Evolutionary conservation across 2,329 filamentous ascomycete species (phyloP).

Genomic region (Hypoxylon sp.): DNA sequence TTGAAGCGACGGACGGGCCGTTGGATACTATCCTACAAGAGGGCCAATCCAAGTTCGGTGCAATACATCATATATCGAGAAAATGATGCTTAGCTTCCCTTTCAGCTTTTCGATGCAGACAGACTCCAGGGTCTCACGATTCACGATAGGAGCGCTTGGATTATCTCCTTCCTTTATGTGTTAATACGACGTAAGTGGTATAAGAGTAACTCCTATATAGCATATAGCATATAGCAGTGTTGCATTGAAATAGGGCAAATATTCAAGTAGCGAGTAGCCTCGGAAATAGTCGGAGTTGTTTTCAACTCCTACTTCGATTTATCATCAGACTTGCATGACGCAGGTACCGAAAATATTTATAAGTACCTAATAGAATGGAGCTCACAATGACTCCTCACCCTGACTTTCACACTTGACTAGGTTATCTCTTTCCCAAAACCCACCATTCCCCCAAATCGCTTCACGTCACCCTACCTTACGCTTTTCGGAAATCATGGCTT

Average conservation of each 20-base stretch:
- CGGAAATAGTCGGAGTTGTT: neutral
- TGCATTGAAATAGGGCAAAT: neutral
- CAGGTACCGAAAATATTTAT: neutral
- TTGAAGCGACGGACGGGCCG: slow-evolving; percentile 18
- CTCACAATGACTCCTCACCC: no score
- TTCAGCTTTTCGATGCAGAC: slow-evolving; percentile 1
- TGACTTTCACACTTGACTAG: no score
- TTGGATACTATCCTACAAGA: neutral
- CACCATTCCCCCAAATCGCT: neutral
- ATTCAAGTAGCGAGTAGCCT: neutral
- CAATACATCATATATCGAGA: slow-evolving; percentile 8
- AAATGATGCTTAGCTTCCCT: slow-evolving; percentile 2
- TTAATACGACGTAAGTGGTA: neutral
- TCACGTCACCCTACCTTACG: neutral
- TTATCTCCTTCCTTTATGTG: neutral
- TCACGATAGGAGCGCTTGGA: neutral
- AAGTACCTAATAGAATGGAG: no score
- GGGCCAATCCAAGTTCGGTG: slow-evolving; percentile 12
- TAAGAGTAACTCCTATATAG: neutral
- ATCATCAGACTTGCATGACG: neutral
- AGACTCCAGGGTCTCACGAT: neutral
- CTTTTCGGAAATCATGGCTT: slow-evolving; percentile 37
- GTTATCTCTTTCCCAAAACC: neutral
- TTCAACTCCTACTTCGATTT: neutral
- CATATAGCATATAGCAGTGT: no score